A percentile compares a stretch with the other conserved stretches of the same genome.
These are phyloP conservation scores for Myxozyma kluyveri DNA, from an alignment of 805 yeast species.

Conservation along the genomic window DNA sequence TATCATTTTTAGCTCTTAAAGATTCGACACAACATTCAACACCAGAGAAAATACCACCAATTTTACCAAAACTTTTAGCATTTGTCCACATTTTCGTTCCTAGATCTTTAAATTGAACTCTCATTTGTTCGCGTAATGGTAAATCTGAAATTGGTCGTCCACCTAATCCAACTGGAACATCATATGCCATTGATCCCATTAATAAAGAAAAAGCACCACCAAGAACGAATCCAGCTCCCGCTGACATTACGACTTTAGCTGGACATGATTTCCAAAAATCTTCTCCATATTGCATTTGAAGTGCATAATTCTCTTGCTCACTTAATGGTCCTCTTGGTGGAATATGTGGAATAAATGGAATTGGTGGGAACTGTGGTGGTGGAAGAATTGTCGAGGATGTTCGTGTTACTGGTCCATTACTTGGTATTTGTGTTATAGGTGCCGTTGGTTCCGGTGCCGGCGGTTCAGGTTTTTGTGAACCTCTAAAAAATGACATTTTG, in stretches of 20 bases:
- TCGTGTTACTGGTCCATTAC: no score
- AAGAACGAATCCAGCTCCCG: slow-evolving; percentile 87
- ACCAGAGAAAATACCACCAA: slow-evolving; percentile 87
- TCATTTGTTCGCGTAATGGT: slow-evolving; percentile 91
- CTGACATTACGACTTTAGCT: slow-evolving; percentile 87
- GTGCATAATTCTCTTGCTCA: slow-evolving; percentile 14
- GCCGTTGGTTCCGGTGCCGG: no score
- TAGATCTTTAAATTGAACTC: slow-evolving; percentile 87
- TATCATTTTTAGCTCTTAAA: slow-evolving; percentile 82
- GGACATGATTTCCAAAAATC: slow-evolving; percentile 67
- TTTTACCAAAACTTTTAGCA: slow-evolving; percentile 91
- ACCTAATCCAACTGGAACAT: slow-evolving; percentile 64
- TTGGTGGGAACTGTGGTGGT: slow-evolving; percentile 14
- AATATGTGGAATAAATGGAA: slow-evolving; percentile 14
- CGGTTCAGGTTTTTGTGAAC: no score
- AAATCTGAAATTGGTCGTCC: slow-evolving; percentile 56
- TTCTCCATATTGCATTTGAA: slow-evolving; percentile 22
- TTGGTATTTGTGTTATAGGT: no score
- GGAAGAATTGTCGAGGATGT: not conserved
- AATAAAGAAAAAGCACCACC: slow-evolving; percentile 96
- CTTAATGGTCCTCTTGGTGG: slow-evolving; percentile 13
- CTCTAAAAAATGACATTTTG: no score
- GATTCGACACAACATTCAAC: slow-evolving; percentile 89
- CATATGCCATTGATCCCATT: slow-evolving; percentile 78
- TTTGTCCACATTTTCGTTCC: slow-evolving; percentile 80